Evolutionary conservation across 805 yeast species (phyloP).

Genomic region (Brettanomyces nanus): DNA sequence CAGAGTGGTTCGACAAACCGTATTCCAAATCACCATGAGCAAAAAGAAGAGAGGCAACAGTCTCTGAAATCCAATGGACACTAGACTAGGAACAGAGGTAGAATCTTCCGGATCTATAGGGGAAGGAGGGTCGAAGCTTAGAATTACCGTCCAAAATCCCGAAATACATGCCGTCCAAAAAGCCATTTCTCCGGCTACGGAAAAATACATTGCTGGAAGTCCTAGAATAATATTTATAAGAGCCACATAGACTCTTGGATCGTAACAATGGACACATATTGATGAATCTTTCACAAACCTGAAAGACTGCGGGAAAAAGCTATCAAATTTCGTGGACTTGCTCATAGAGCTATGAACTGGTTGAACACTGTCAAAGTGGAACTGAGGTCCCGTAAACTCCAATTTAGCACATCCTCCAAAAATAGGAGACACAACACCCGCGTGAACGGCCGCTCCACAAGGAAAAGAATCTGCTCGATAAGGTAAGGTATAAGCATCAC

Average conservation of each 20-base stretch:
- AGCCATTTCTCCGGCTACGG: constrained; percentile 33
- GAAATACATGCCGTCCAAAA: constrained; percentile 55
- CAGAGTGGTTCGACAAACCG: constrained; percentile 44
- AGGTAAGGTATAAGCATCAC: constrained; percentile 30
- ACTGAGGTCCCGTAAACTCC: constrained; percentile 45
- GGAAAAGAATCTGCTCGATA: constrained; percentile 86
- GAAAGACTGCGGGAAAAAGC: constrained; percentile 71
- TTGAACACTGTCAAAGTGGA: constrained; percentile 35
- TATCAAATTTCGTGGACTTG: constrained; percentile 48
- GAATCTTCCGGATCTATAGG: constrained; percentile 44
- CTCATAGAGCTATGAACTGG: constrained; percentile 45
- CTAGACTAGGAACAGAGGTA: constrained; percentile 47
- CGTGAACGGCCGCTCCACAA: constrained; percentile 85
- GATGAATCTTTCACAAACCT: constrained; percentile 40
- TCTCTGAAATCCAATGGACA: constrained; percentile 67
- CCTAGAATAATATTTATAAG: constrained; percentile 55
- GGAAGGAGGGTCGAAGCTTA: constrained; percentile 76
- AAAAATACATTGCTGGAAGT: constrained; percentile 47
- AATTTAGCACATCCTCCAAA: constrained; percentile 56
- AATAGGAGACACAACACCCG: constrained; percentile 41
- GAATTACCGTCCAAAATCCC: constrained; percentile 77
- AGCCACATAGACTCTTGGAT: constrained; percentile 55
- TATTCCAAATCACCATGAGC: constrained; percentile 60
- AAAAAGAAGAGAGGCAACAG: constrained; percentile 69
- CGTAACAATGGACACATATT: constrained; percentile 58